Percentiles rank a stretch among this genome's conserved stretches.
phyloP scores from a whole-genome alignment of 164 flowering plant genomes.

The Vitis cinerea region DNA sequence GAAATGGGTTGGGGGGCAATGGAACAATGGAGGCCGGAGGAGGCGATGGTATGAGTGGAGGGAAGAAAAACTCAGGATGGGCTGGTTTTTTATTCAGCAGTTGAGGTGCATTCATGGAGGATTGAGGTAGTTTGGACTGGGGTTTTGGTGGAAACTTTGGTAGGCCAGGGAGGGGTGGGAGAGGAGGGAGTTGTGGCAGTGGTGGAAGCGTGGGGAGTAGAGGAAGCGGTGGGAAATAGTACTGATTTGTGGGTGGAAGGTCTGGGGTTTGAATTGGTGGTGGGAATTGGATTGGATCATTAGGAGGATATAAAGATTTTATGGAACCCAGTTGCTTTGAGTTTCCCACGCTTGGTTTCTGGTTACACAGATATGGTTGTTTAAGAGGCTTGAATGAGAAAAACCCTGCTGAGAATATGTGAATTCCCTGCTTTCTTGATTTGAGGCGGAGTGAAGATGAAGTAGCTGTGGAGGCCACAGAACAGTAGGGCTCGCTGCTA shows the following conservation, averaged over 20 bases:
- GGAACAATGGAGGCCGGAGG: slow-evolving; percentile 26
- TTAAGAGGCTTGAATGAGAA: slow-evolving; percentile 59
- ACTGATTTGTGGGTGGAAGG: slow-evolving; percentile 13
- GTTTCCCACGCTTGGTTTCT: slow-evolving; percentile 38
- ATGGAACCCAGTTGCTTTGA: slow-evolving; percentile 14
- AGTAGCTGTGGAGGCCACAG: slow-evolving; percentile 63
- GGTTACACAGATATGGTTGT: slow-evolving; percentile 55
- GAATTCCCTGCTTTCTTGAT: slow-evolving; percentile 52
- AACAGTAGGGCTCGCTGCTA: slow-evolving; percentile 71
- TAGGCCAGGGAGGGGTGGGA: slow-evolving; percentile 28
- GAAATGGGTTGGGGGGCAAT: slow-evolving; percentile 16
- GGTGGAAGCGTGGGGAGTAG: slow-evolving; percentile 22
- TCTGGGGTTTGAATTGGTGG: slow-evolving; percentile 15
- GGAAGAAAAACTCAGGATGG: slow-evolving; percentile 6
- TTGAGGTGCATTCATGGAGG: background rate
- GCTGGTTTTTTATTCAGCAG: slow-evolving; percentile 4
- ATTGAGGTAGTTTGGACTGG: background rate
- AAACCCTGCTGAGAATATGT: slow-evolving; percentile 56
- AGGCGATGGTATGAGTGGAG: slow-evolving; percentile 29
- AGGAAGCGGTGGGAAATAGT: slow-evolving; percentile 19
- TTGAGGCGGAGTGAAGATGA: slow-evolving; percentile 59
- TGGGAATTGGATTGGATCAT: slow-evolving; percentile 15
- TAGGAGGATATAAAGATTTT: slow-evolving; percentile 10
- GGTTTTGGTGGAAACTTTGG: slow-evolving; percentile 27
- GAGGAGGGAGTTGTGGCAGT: slow-evolving; percentile 12